Evolutionary conservation across 164 flowering plant genomes (phyloP).

Genomic region (Nelumbo lutea): DNA sequence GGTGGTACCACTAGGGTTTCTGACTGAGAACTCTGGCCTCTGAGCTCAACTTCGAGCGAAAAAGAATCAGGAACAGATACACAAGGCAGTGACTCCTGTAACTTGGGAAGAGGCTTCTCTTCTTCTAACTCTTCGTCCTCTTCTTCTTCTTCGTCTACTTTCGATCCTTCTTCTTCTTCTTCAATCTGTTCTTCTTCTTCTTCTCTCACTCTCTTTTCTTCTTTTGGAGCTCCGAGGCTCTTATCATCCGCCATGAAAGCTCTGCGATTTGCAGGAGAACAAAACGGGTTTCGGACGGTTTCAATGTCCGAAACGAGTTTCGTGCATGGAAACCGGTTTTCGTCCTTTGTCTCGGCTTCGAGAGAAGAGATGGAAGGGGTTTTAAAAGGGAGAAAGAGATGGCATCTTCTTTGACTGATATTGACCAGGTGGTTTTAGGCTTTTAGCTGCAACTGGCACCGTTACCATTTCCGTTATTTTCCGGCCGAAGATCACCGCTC

Average conservation of each 20-base stretch:
- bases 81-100: neutral
- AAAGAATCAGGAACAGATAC: slow-evolving; percentile 2
- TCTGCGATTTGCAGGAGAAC: neutral
- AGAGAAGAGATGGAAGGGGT: neutral
- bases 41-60: neutral
- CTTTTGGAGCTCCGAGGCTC: slow-evolving; percentile 14
- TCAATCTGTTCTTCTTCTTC: slow-evolving; percentile 8
- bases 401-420: slow-evolving; percentile 8
- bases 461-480: slow-evolving; percentile 2
- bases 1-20: slow-evolving; percentile 16
- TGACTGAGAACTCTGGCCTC: slow-evolving; percentile 4
- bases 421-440: slow-evolving; percentile 16
- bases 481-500: too few relatives aligned
- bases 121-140: slow-evolving; percentile 6
- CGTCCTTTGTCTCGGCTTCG: neutral
- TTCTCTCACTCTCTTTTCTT: slow-evolving; percentile 3
- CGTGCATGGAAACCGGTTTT: slow-evolving; percentile 2
- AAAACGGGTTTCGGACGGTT: slow-evolving; percentile 20
- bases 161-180: slow-evolving; percentile 1
- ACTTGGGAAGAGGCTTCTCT: slow-evolving; percentile 7
- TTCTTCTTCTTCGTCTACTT: slow-evolving; percentile 2
- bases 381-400: neutral
- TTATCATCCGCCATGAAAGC: slow-evolving; percentile 31
- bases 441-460: neutral
- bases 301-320: slow-evolving; percentile 16